Evolutionary conservation across 2,329 filamentous ascomycete genomes (phyloP).

Genomic region (Pseudogymnoascus sp.): DNA sequence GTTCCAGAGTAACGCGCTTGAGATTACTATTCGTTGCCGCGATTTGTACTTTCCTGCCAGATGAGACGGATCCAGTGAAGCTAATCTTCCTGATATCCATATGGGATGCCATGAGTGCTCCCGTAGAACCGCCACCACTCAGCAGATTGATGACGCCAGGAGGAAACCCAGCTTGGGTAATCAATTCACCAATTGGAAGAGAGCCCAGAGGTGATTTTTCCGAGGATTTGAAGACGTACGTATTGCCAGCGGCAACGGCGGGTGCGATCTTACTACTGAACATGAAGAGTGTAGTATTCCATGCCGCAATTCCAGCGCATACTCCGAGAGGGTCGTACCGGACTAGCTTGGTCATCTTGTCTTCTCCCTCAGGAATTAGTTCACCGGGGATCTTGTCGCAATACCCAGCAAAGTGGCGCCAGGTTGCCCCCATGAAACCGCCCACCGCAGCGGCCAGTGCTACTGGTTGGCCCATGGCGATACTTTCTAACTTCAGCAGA

Average conservation of each 20-base stretch:
- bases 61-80: slow-evolving; percentile 52
- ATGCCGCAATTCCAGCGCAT: slow-evolving; percentile 55
- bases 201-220: slow-evolving; percentile 57
- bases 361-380: slow-evolving; percentile 51
- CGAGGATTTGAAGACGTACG: slow-evolving; percentile 67
- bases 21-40: slow-evolving; percentile 51
- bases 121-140: slow-evolving; percentile 42
- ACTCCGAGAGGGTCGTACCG: slow-evolving; percentile 55
- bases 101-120: slow-evolving; percentile 46
- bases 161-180: slow-evolving; percentile 46
- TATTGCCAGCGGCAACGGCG: slow-evolving; percentile 62
- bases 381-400: slow-evolving; percentile 43
- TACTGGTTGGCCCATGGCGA: slow-evolving; percentile 48
- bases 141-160: slow-evolving; percentile 53
- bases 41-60: slow-evolving; percentile 44
- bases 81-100: slow-evolving; percentile 52
- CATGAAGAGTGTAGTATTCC: slow-evolving; percentile 65
- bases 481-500: slow-evolving; percentile 52
- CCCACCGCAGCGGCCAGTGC: slow-evolving; percentile 44
- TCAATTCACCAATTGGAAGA: slow-evolving; percentile 44
- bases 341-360: slow-evolving; percentile 60
- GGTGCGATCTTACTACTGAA: slow-evolving; percentile 59
- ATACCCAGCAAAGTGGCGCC: slow-evolving; percentile 52
- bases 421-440: slow-evolving; percentile 47
- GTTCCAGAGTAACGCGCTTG: slow-evolving; percentile 56